Evolutionary conservation across 129 eudicot species (phyloP), one percentile per base, ranked within the genome.

Genomic region (Daucus carota): DNA sequence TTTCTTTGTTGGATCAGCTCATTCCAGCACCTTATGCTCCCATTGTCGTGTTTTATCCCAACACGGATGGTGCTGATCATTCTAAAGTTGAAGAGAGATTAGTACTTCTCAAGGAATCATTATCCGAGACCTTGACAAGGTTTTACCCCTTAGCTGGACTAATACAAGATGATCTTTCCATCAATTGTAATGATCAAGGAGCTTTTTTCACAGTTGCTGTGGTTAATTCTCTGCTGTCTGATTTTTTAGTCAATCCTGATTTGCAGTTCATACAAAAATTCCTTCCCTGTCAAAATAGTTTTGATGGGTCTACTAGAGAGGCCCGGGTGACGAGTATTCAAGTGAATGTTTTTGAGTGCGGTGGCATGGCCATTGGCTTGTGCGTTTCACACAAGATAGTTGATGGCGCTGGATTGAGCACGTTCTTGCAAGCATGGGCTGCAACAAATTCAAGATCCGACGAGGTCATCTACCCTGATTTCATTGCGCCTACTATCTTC

Each of bases 21-120:
- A 87, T 92, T 77, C 90, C 96, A 24, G 96, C 95, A 72, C 89
- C 92, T 33, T 89, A 84, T 75, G 95, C 95, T 48, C 96, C 97
- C 33, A 70, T 92, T 66, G 77, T 92, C 46, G 71, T 89, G 74
- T 92, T 77, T 74, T 89, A 80, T 73, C 92, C 81, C 14, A 92
- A 89, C 70, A 60, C 73, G 6, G 60, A 80, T 68, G 75, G 38
- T 10, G 70, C 75, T 10, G 59, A 3, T 65, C 70, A 48, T 48
- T 52, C 69, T 29, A 59, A 92, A 43, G 34, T 84, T 45, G 83
- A 78, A 12, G 66, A 85, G 70, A 80, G 70, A 34, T 6, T 82
- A 4, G 18, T 15, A 2, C 3, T 73, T n/a, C 83, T 91, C 6
- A 87, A 87, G 68, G 32, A 79, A 42, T 89, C 97, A 0, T 81